Evolutionary conservation across 1,284 basidiomycete species (phyloP).

Genomic region (Leccinum pachyderme): DNA sequence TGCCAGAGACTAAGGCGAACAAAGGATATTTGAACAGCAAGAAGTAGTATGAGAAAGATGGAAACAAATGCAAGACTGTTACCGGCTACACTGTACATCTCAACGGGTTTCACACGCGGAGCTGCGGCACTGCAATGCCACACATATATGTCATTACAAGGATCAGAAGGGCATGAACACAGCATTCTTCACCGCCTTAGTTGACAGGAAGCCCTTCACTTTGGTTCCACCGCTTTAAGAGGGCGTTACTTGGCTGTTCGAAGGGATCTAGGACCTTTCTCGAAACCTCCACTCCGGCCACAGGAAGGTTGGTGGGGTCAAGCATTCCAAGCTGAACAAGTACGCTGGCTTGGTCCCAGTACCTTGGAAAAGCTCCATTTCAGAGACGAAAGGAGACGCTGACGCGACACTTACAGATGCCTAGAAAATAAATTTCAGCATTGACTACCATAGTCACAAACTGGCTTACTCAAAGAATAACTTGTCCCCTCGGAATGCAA

Average conservation of each 20-base stretch:
- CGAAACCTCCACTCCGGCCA: slow-evolving; percentile 40
- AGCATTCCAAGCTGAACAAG: slow-evolving; percentile 45
- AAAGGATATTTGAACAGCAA: neutral
- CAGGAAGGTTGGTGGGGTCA: slow-evolving; percentile 33
- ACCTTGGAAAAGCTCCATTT: slow-evolving; percentile 29
- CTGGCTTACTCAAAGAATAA: slow-evolving; percentile 47
- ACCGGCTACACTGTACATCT: neutral
- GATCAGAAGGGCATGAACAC: neutral
- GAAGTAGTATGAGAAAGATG: neutral
- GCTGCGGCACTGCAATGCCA: slow-evolving; percentile 1
- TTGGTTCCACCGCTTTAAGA: slow-evolving; percentile 40
- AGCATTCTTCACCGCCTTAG: slow-evolving; percentile 1
- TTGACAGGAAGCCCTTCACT: slow-evolving; percentile 37
- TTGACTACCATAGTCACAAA: neutral
- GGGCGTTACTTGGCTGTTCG: slow-evolving; percentile 39
- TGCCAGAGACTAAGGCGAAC: slow-evolving; percentile 19
- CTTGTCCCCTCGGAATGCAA: slow-evolving; percentile 52
- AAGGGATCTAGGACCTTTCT: slow-evolving; percentile 46
- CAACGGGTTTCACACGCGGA: slow-evolving; percentile 21
- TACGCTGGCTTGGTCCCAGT: slow-evolving; percentile 48
- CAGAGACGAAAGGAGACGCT: neutral
- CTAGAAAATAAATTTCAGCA: slow-evolving; percentile 10
- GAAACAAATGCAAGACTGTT: neutral
- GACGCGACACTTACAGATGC: slow-evolving; percentile 20
- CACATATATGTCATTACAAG: neutral